Percentiles rank a stretch among this genome's conserved stretches.
phyloP scores from a whole-genome alignment of 2,329 filamentous ascomycete species.

The Venturia oleaginea region DNA sequence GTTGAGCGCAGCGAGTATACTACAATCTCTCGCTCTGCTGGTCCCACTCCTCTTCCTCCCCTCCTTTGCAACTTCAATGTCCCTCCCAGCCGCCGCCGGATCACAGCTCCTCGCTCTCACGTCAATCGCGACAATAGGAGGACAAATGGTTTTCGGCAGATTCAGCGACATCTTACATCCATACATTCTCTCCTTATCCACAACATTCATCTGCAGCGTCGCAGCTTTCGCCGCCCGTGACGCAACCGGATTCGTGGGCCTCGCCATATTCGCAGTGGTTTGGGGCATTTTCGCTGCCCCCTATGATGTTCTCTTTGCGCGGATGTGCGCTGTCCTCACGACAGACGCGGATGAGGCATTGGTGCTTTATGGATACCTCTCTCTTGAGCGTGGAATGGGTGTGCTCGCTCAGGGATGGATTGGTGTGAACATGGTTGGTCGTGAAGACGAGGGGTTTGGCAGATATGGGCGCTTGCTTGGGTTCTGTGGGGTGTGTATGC shows the following conservation, averaged over 20 bases:
- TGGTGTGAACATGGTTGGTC: background rate
- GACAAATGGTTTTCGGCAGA: background rate
- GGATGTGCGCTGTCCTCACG: constrained; percentile 4
- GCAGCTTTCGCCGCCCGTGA: background rate
- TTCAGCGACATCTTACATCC: background rate
- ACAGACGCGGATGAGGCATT: background rate
- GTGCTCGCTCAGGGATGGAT: background rate
- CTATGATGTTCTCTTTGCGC: constrained; percentile 6
- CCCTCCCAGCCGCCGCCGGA: constrained; percentile 23
- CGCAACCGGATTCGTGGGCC: constrained; percentile 14
- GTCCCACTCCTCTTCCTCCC: constrained; percentile 10
- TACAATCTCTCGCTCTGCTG: constrained; percentile 6
- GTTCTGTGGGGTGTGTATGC: background rate
- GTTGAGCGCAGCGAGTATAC: constrained; percentile 3
- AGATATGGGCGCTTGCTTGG: background rate
- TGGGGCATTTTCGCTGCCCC: constrained; percentile 11
- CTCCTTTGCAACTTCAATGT: background rate
- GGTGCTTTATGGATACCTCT: constrained; percentile 5
- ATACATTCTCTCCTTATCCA: background rate
- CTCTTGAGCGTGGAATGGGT: constrained; percentile 9
- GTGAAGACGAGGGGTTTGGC: background rate
- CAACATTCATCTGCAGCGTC: constrained; percentile 5
- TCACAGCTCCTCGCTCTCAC: constrained; percentile 34
- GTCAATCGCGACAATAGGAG: constrained; percentile 39
- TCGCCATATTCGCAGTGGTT: constrained; percentile 1